Base-by-base conservation (phyloP, 2,329 filamentous ascomycete genomes). In the Chaetothyriales sp. region DNA sequence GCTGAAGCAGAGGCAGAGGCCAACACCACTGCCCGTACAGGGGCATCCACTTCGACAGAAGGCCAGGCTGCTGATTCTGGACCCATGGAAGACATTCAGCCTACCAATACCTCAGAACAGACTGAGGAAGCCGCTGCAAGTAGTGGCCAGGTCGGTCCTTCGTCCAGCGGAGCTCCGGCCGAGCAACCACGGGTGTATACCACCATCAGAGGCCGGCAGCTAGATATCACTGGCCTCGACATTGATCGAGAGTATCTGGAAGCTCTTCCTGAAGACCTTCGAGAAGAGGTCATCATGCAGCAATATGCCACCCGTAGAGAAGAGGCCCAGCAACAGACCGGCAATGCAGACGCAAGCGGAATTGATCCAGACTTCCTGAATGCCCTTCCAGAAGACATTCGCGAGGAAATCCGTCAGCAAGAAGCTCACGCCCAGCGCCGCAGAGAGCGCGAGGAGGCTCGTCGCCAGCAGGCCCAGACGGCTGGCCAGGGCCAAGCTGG, bases 241-340 rank as follows among this genome's bases (percentile, higher is more conserved):
- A 96, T 98, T 60, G 92, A 98, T 63, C 79, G 84, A 15, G 89
- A 94, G 51, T 98, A 95, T 66, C 78, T 98, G 5, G 86, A 92
- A 53, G 93, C 90, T n/a, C 72, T 98, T n/a, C 92, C 92, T 0
- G 92, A 98, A 60, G 93, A 98, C 54, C 81, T 96, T 63, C 79
- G 92, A 45, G 90, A 96, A 66, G 92, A 98, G 64, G 92, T 98
- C 47, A 86, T 98, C 57, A 87, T 93, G 65, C 82, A 89, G 55
- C 88, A 94, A 53, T 78, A 95, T 56, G 87, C 85, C 49, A 81
- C 86, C 57, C 79, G 90, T 58, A 81, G 90, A 55, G 84, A 84
- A 6, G 80, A 92, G 65, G 86, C 86, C 67, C 83, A 64, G 19
- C 85, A 89, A 53, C 81, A 88, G 60, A 66, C 68, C 12, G 69